A percentile compares a stretch with the other conserved stretches of the same genome.
phyloP scores from a whole-genome alignment of 2,329 filamentous ascomycete genomes.

The Dactylonectria macrodidyma region DNA sequence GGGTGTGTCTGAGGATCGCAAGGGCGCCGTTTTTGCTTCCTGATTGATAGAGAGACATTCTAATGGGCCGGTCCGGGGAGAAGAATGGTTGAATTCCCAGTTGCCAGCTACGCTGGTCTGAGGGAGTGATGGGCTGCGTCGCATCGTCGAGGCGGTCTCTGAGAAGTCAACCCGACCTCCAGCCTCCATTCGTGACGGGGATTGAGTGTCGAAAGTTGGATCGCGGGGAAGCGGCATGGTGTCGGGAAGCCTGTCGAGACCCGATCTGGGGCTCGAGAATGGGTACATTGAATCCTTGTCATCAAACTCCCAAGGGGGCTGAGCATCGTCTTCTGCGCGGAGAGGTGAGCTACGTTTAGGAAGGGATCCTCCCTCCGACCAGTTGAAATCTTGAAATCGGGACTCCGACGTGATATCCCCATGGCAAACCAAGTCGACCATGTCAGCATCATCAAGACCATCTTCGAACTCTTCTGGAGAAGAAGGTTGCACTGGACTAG shows the following conservation, averaged over 20 bases:
- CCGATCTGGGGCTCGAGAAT: constrained; percentile 49
- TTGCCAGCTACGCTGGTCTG: constrained; percentile 20
- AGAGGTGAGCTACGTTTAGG: constrained; percentile 52
- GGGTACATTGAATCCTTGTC: constrained; percentile 38
- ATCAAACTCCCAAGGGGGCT: constrained; percentile 44
- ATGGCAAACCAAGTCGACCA: constrained; percentile 34
- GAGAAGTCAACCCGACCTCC: constrained; percentile 49
- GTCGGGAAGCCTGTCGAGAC: constrained; percentile 47
- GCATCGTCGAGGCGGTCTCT: constrained; percentile 53
- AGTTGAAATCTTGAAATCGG: constrained; percentile 37
- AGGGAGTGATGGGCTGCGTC: constrained; percentile 50
- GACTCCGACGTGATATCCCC: constrained; percentile 1
- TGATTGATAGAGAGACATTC: constrained; percentile 13
- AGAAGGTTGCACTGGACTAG: neutral
- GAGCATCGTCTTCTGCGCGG: constrained; percentile 26
- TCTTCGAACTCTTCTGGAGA: constrained; percentile 40
- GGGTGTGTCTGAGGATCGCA: neutral
- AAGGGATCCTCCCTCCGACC: constrained; percentile 49
- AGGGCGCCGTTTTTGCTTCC: constrained; percentile 9
- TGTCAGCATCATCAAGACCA: constrained; percentile 44
- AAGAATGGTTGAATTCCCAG: constrained; percentile 39
- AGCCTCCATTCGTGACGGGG: neutral
- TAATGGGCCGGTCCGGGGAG: constrained; percentile 19
- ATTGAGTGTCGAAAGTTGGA: neutral
- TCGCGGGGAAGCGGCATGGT: constrained; percentile 48